Evolutionary conservation across 1,284 basidiomycete genomes (phyloP).

Genomic region (Puccinia triticina): DNA sequence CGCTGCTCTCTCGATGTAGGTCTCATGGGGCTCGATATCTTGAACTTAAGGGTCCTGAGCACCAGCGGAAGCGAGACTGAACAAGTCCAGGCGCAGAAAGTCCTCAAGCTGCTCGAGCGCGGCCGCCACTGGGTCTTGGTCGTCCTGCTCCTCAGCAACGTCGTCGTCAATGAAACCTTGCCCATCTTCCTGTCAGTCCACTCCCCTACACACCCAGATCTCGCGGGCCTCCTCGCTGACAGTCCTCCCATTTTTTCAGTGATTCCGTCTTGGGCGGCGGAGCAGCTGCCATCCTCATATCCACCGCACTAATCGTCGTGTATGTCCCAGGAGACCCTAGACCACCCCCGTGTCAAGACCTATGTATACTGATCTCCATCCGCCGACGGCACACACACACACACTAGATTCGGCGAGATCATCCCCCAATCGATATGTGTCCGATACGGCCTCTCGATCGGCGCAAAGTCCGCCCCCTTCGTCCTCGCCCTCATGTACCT

Average conservation of each 20-base stretch:
- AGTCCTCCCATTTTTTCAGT: neutral
- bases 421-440: constrained; percentile 64
- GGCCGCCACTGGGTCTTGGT: constrained; percentile 63
- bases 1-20: constrained; percentile 65
- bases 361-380: neutral
- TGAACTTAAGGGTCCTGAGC: constrained; percentile 67
- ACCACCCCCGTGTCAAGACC: too few species aligned
- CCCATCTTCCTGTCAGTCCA: constrained; percentile 62
- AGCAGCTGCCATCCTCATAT: constrained; percentile 47
- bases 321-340: neutral
- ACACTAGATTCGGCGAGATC: constrained; percentile 59
- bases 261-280: constrained; percentile 50
- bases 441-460: constrained; percentile 64
- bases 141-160: constrained; percentile 63
- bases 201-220: neutral
- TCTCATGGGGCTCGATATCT: constrained; percentile 90
- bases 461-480: constrained; percentile 63
- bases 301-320: constrained; percentile 50
- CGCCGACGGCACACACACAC: neutral
- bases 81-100: constrained; percentile 62
- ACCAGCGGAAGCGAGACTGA: constrained; percentile 62
- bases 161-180: constrained; percentile 64
- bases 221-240: neutral
- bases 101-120: constrained; percentile 61
- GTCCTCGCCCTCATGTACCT: constrained; percentile 62